These are phyloP conservation scores for Artemisia tridentata DNA, from an alignment of 129 eudicot species.

Conservation along the genomic window DNA sequence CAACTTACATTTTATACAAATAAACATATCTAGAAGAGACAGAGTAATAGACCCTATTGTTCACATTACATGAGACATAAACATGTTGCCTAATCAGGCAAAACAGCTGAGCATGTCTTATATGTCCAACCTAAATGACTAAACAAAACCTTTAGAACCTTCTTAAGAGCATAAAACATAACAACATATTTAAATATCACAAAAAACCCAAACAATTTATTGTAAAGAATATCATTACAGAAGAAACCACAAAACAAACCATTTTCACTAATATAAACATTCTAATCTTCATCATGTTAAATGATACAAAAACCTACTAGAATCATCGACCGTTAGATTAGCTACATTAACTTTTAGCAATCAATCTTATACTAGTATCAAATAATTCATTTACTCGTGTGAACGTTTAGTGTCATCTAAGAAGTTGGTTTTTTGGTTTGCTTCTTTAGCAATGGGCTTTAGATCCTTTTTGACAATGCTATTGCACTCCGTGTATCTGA, in stretches of 20 bases:
- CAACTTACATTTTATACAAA: slow-evolving; percentile 7
- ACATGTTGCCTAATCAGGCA: slow-evolving; percentile 40
- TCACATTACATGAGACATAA: slow-evolving; percentile 28
- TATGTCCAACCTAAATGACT: slow-evolving; percentile 28
- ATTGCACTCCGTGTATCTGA: slow-evolving; percentile 61
- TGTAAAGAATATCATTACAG: slow-evolving; percentile 19
- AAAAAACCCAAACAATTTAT: slow-evolving; percentile 29
- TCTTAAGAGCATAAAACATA: slow-evolving; percentile 16
- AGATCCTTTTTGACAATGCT: slow-evolving; percentile 16
- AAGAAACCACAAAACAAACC: slow-evolving; percentile 8
- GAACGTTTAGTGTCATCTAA: slow-evolving; percentile 19
- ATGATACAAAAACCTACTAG: slow-evolving; percentile 18
- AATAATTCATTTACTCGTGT: slow-evolving; percentile 16
- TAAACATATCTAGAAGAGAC: neutral
- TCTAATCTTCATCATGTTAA: slow-evolving; percentile 23
- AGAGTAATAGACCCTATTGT: slow-evolving; percentile 30
- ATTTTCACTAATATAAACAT: slow-evolving; percentile 28
- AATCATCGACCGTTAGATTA: slow-evolving; percentile 16
- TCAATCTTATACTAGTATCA: slow-evolving; percentile 7
- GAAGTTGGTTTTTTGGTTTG: slow-evolving; percentile 10
- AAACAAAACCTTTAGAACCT: slow-evolving; percentile 10
- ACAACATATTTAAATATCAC: neutral
- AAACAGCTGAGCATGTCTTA: slow-evolving; percentile 30
- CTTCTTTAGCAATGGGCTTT: slow-evolving; percentile 21
- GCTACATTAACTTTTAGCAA: slow-evolving; percentile 22